These are phyloP conservation scores for Peronospora belbahrii DNA, from an alignment of 352 stramenopile species.

Conservation along the genomic window DNA sequence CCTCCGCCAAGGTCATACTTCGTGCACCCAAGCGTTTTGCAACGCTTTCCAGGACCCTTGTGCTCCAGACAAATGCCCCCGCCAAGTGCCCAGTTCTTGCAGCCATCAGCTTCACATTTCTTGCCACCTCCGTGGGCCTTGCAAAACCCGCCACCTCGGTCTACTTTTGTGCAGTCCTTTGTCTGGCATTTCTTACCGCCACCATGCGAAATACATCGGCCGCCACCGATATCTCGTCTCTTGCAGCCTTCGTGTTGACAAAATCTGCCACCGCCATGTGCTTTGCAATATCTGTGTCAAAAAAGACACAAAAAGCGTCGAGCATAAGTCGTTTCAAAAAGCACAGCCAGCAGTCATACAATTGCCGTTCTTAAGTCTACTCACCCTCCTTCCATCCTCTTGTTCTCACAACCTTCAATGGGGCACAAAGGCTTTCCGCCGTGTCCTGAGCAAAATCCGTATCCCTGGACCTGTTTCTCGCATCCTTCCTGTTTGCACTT, in stretches of 20 bases:
- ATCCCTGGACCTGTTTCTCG: conserved; percentile 76
- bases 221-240: conserved; percentile 80
- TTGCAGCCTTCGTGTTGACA: conserved; percentile 68
- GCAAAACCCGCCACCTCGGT: conserved; percentile 73
- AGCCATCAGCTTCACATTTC: conserved; percentile 69
- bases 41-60: conserved; percentile 72
- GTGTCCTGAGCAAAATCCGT: conserved; percentile 78
- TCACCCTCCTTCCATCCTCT: conserved; percentile 74
- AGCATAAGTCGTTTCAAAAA: no score
- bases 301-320: conserved; percentile 1
- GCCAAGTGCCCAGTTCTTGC: conserved; percentile 74
- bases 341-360: neutral
- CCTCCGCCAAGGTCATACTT: conserved; percentile 79
- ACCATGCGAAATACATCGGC: conserved; percentile 80
- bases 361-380: conserved; percentile 1
- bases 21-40: conserved; percentile 67
- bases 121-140: conserved; percentile 82
- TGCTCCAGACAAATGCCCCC: conserved; percentile 69
- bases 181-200: conserved; percentile 79
- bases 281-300: conserved; percentile 66
- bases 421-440: conserved; percentile 74
- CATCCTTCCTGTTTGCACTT: conserved; percentile 77
- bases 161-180: conserved; percentile 67
- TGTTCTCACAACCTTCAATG: conserved; percentile 70
- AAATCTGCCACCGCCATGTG: conserved; percentile 72